phyloP scores from a whole-genome alignment of 805 yeast species.

The Cyberlindnera nakhonratchasimensis region DNA sequence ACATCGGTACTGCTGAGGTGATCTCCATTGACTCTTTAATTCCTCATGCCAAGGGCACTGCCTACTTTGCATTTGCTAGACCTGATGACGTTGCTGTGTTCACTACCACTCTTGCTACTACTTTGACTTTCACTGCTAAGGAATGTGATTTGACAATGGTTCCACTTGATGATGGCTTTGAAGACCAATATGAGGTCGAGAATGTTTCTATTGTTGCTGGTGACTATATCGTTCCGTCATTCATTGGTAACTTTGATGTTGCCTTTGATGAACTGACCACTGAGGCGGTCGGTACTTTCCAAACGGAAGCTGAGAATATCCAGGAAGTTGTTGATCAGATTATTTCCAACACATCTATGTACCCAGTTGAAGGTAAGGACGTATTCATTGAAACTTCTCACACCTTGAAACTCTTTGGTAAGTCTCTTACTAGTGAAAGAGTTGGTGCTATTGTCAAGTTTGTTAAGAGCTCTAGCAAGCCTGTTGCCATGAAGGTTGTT shows the following conservation, averaged over 20 bases:
- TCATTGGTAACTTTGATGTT: slow-evolving; percentile 69
- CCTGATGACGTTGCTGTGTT: slow-evolving; percentile 45
- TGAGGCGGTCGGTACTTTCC: slow-evolving; percentile 65
- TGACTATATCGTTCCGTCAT: slow-evolving; percentile 76
- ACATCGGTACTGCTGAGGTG: slow-evolving; percentile 55
- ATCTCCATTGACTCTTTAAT: slow-evolving; percentile 68
- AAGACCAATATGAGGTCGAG: slow-evolving; percentile 91
- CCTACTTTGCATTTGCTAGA: slow-evolving; percentile 73
- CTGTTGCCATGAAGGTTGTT: slow-evolving; percentile 43
- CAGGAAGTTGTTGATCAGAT: slow-evolving; percentile 58
- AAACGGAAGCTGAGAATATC: slow-evolving; percentile 46
- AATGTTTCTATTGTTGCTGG: slow-evolving; percentile 72
- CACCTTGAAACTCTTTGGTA: slow-evolving; percentile 78
- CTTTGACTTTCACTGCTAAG: slow-evolving; percentile 68
- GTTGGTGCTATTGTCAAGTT: slow-evolving; percentile 41
- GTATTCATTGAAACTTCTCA: slow-evolving; percentile 54
- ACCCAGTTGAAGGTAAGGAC: slow-evolving; percentile 68
- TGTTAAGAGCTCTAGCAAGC: slow-evolving; percentile 39
- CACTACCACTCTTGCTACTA: slow-evolving; percentile 55
- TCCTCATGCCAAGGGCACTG: slow-evolving; percentile 69
- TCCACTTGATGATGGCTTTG: slow-evolving; percentile 71
- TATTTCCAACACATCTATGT: slow-evolving; percentile 51
- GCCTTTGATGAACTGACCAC: slow-evolving; percentile 68
- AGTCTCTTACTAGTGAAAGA: slow-evolving; percentile 47
- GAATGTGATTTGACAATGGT: slow-evolving; percentile 76